These are phyloP conservation scores for Gracilaria vermiculophylla DNA, from an alignment of 23 red algal species.

Conservation along the genomic window DNA sequence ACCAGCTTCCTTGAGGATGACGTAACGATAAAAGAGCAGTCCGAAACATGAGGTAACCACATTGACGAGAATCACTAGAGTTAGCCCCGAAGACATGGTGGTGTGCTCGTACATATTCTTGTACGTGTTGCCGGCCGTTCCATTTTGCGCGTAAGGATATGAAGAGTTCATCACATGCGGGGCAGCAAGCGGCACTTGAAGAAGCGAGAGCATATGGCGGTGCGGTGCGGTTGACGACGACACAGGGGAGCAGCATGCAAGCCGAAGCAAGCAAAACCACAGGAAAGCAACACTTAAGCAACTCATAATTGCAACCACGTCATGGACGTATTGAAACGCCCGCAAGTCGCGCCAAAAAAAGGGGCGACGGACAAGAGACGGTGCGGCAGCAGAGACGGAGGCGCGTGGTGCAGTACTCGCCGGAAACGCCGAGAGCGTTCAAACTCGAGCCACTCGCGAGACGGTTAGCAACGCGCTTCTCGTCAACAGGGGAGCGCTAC, in stretches of 20 bases:
- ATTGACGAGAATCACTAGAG: constrained; percentile 69
- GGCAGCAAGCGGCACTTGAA: not conserved
- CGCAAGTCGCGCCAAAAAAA: not conserved
- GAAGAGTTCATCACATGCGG: not conserved
- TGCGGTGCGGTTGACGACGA: not conserved
- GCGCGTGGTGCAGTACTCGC: no score
- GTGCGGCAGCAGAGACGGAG: not conserved
- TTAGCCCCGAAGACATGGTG: constrained; percentile 72
- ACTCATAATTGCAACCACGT: not conserved
- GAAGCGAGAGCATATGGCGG: not conserved
- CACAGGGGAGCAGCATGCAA: not conserved
- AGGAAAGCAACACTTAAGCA: not conserved
- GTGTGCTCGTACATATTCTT: constrained; percentile 74
- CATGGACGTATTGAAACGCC: not conserved
- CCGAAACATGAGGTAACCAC: constrained; percentile 41
- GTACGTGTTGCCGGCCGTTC: constrained; percentile 63
- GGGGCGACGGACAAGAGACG: not conserved
- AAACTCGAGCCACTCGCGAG: no score
- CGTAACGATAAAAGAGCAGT: constrained; percentile 69
- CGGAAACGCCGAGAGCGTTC: no score
- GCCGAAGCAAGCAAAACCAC: not conserved
- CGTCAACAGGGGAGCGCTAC: no score
- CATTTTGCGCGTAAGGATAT: not conserved
- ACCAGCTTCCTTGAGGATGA: constrained; percentile 47
- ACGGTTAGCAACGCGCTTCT: no score